Base-by-base conservation (phyloP, 805 yeast genomes). In the Schwanniomyces polymorphus region DNA sequence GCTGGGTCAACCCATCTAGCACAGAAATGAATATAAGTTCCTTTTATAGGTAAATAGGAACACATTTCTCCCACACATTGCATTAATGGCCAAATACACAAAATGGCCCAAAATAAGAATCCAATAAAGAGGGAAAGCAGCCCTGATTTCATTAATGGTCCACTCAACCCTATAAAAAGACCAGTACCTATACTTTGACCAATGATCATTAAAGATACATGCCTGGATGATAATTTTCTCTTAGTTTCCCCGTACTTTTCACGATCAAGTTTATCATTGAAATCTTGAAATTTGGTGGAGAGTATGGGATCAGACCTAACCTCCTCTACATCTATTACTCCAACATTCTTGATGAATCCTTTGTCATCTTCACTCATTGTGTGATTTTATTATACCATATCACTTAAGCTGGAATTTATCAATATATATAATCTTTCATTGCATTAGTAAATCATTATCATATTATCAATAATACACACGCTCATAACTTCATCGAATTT, bases 1-100 rank as follows among this genome's bases (percentile, higher is more conserved):
- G 87, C 80, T 38, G 79, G 82, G 56, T 83, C 88, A n/a, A 82
- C 80, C 58, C 81, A 84, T 45, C 88, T 40, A 12, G 71, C 67
- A n/a, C 65, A 55, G 50, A 49, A 67, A 43, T 66, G 70, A 44
- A 66, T 56, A 34, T 66, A 65, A 7, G 68, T 50, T n/a, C 73
- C 73, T 43, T 63, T 64, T 37, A 67, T 64, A 4, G 74, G 74
- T 38, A 68, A 55, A 39, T 52, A 68, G 3, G 69, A 56, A 47
- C 72, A 64, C 73, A 68, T 68, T 50, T 68, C 73, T 7, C 68
- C 74, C 23, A 65, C 68, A 8, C 63, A 60, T 57, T 62, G 63
- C 72, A 64, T 68, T 54, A 66, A 60, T 1, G 70, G 68, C 66
- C 68, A 67, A 37, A 65, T 59, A 46, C 60, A 61, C 35, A 66